phyloP scores from a whole-genome alignment of 2,329 filamentous ascomycete species.

The Calycina marina region DNA sequence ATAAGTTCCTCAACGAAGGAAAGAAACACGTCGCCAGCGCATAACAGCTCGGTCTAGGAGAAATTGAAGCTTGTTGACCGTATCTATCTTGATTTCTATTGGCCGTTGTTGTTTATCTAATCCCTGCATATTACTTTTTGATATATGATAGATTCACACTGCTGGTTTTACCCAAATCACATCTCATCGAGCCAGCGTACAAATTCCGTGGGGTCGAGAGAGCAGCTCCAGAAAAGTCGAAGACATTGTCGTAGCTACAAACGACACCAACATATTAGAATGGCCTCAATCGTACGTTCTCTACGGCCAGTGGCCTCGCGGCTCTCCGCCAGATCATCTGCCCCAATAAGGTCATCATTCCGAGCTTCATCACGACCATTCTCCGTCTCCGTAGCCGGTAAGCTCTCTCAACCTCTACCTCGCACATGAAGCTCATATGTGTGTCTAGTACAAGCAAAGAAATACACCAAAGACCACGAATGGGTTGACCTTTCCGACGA shows the following conservation, averaged over 20 bases:
- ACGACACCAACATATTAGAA: constrained; percentile 24
- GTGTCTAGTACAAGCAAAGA: constrained; percentile 35
- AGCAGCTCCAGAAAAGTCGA: no score
- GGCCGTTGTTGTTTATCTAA: no score
- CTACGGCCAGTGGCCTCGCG: constrained; percentile 24
- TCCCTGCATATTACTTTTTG: no score
- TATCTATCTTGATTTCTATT: no score
- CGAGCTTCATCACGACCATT: constrained; percentile 27
- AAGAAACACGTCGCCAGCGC: constrained; percentile 3
- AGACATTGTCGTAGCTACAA: no score
- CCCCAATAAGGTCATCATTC: constrained; percentile 13
- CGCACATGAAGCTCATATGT: not conserved
- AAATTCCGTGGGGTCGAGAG: no score
- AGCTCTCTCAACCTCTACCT: constrained; percentile 16
- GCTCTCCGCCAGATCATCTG: constrained; percentile 7
- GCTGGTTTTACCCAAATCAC: no score
- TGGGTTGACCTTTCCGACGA: constrained; percentile 85
- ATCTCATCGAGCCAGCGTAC: no score
- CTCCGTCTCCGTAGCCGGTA: constrained; percentile 28
- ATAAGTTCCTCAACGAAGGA: no score
- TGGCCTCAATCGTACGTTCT: constrained; percentile 45
- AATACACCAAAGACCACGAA: constrained; percentile 95
- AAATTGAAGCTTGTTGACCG: no score
- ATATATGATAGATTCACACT: no score
- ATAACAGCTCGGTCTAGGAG: constrained; percentile 5